These are phyloP conservation scores for Arabis alpina DNA, from an alignment of 345 rosid species.

Conservation along the genomic window DNA sequence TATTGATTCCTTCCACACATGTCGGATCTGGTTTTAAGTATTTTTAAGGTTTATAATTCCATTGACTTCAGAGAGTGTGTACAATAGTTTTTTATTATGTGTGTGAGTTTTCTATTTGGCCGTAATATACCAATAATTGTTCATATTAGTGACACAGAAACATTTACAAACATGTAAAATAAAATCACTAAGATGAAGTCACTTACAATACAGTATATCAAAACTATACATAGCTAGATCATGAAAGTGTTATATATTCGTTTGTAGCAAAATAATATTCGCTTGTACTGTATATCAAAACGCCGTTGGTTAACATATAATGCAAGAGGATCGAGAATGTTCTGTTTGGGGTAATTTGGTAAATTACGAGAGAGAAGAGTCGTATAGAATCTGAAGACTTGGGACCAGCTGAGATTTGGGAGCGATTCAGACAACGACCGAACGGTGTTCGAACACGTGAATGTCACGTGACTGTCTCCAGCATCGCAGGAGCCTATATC, in stretches of 20 bases:
- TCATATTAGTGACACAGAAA: background rate
- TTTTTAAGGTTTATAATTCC: constrained; percentile 21
- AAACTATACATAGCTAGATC: no score
- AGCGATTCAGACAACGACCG: constrained; percentile 32
- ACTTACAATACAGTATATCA: no score
- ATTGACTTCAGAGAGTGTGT: constrained; percentile 33
- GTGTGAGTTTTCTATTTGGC: background rate
- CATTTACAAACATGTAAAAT: no score
- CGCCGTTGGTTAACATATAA: background rate
- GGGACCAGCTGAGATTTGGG: constrained; percentile 26
- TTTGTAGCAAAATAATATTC: no score
- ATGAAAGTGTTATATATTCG: no score
- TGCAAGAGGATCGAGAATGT: constrained; percentile 16
- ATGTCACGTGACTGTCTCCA: constrained; percentile 44
- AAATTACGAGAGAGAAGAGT: constrained; percentile 7
- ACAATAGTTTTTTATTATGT: background rate
- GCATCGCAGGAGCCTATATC: constrained; percentile 38
- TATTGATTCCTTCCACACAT: constrained; percentile 38
- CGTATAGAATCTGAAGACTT: constrained; percentile 32
- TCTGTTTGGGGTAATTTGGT: constrained; percentile 17
- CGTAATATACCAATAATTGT: constrained; percentile 9
- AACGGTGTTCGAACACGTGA: constrained; percentile 37
- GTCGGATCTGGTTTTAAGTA: constrained; percentile 27
- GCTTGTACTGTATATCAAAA: background rate
- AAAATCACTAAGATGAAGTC: no score